These are phyloP conservation scores for Rhytidhysteron rufulum DNA, from an alignment of 2,329 filamentous ascomycete species.

Conservation along the genomic window DNA sequence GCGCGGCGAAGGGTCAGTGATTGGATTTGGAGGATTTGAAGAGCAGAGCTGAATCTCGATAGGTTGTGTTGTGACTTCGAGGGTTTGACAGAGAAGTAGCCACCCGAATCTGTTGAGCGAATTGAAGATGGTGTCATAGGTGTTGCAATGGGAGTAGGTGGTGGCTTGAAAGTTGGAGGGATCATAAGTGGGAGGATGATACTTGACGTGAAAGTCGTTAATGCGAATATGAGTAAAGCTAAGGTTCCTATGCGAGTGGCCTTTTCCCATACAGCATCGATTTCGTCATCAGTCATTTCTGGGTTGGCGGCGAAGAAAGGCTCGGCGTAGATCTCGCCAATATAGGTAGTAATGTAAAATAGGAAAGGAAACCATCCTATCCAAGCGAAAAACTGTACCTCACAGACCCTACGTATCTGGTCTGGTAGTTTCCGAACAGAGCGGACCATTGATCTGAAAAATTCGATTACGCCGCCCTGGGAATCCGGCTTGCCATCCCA, in stretches of 20 bases:
- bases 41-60: conserved; percentile 27
- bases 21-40: conserved; percentile 68
- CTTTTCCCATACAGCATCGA: conserved; percentile 76
- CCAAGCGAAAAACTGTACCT: conserved; percentile 68
- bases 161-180: conserved; percentile 66
- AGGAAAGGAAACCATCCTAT: conserved; percentile 94
- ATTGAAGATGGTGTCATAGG: conserved; percentile 40
- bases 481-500: conserved; percentile 61
- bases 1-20: conserved; percentile 82
- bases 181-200: conserved; percentile 83
- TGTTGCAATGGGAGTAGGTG: conserved; percentile 31
- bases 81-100: conserved; percentile 28
- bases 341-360: conserved; percentile 92
- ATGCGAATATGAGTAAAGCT: conserved; percentile 81
- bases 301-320: conserved; percentile 75
- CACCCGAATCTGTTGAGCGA: background rate
- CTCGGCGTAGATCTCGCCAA: conserved; percentile 88
- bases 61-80: conserved; percentile 16
- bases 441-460: conserved; percentile 74
- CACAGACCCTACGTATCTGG: conserved; percentile 76
- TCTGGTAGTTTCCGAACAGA: conserved; percentile 76
- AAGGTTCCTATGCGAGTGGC: conserved; percentile 86
- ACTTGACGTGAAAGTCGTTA: conserved; percentile 78
- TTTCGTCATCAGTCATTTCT: conserved; percentile 69
- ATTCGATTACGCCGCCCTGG: conserved; percentile 65